Evolutionary conservation across 2,329 filamentous ascomycete species (phyloP), one percentile per base, ranked within the genome.

Genomic region (Venturia pyrina): DNA sequence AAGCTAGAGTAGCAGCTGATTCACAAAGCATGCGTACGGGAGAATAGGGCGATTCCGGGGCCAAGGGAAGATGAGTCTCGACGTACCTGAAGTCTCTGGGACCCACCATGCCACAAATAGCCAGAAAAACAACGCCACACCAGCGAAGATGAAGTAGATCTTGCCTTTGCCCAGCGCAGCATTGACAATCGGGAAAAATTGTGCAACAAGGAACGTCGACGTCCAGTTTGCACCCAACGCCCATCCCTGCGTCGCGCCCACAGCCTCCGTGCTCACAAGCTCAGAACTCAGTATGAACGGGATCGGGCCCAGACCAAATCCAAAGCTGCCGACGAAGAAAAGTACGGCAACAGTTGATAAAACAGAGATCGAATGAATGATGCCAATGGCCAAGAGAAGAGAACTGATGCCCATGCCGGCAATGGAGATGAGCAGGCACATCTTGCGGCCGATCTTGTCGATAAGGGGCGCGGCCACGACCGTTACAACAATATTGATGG

Each of bases 271-370:
- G 0, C 88, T 89, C 0, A 98, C 95, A 2, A 98, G 84, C 76
- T 98, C 95, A 1, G 90, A 93, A 0, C 93, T 89, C 60, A 99
- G 83, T 70, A 98, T 96, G 76, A 98, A 99, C 0, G 95, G 95
- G 0, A 99, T 91, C 0, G 95, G 95, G 0, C 95, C 95, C 0
- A 99, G 83, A 0, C 95, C 95, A 17, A 96, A 84, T 0, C 90
- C 95, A 71, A 97, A 99, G 72, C 89, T 91, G 5, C 86, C 88
- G 1, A 98, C 95, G 72, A 98, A 99, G 34, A 89, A 78, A 13
- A 97, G 81, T 0, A 96, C 92, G 0, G 91, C 86, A 0, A 96
- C 73, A 0, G 91, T 93, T 0, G 91, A 96, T 15, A 97, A 78
- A 2, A 90, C 78, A 72, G 93, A 89, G 70, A 89, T 77, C 34